These are phyloP conservation scores for Rubus parviflorus DNA, from an alignment of 306 rosid genomes.

Conservation along the genomic window DNA sequence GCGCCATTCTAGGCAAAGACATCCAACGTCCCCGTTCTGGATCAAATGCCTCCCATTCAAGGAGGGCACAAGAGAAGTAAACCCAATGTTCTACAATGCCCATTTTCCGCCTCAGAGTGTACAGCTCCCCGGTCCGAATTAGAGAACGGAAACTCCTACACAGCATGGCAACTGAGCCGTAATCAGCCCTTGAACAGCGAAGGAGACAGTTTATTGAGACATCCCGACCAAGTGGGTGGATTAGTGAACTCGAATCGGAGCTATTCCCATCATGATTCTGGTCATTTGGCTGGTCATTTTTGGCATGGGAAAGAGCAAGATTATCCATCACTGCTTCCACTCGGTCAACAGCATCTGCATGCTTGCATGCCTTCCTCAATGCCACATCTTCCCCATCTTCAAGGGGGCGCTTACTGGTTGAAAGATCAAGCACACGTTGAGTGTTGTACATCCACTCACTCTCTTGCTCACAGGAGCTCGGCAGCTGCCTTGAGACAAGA, in stretches of 20 bases:
- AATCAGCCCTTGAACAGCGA: slow-evolving; percentile 65
- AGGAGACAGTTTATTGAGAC: slow-evolving; percentile 52
- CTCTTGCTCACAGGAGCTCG: slow-evolving; percentile 55
- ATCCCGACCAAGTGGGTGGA: slow-evolving; percentile 57
- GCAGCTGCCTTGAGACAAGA: slow-evolving; percentile 47
- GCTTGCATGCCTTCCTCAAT: slow-evolving; percentile 39
- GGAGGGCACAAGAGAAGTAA: slow-evolving; percentile 67
- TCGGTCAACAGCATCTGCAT: slow-evolving; percentile 28
- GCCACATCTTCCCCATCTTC: slow-evolving; percentile 36
- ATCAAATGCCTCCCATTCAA: slow-evolving; percentile 75
- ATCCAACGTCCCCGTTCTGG: slow-evolving; percentile 54
- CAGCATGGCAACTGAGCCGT: slow-evolving; percentile 55
- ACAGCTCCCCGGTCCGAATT: slow-evolving; percentile 56
- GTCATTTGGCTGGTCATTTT: slow-evolving; percentile 19
- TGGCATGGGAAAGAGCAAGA: slow-evolving; percentile 20
- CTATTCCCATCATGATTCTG: slow-evolving; percentile 31
- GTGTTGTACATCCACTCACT: slow-evolving; percentile 52
- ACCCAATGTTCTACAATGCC: slow-evolving; percentile 71
- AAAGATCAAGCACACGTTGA: slow-evolving; percentile 35
- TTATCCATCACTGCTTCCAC: slow-evolving; percentile 21
- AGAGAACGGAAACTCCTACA: slow-evolving; percentile 54
- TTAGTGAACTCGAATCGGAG: slow-evolving; percentile 38
- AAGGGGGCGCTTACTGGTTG: slow-evolving; percentile 41
- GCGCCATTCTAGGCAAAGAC: slow-evolving; percentile 55
- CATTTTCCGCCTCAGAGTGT: slow-evolving; percentile 47